Base-by-base conservation (phyloP, 371 early-diverging fungal species). In the Rhizopus delemar region DNA sequence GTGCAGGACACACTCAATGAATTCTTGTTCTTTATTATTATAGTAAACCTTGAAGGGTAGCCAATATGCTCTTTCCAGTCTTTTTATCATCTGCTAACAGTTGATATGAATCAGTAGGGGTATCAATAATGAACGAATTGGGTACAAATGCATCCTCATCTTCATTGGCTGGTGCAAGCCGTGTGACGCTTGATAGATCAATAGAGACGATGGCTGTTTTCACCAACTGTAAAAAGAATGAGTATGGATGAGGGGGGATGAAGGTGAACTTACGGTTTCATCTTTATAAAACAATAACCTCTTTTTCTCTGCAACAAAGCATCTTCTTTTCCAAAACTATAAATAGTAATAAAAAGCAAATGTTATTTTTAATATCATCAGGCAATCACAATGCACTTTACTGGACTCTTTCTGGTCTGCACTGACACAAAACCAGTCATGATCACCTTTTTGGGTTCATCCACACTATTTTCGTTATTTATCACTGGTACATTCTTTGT, bases 301-400 rank as follows among this genome's bases (percentile, higher is more conserved):
- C 16, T 74, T 68, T 43, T 6, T 43, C 3, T 66, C 62, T 59
- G 82, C 66, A 31, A 69, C 69, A 64, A 79, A 84, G 61, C 73
- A 78, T 39, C 82, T 68, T 29, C 84, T 68, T 54, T 71, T 77
- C 84, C 82, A 84, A 34, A 56, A 64, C 65, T 64, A 58, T 39
- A 39, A 39, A 22, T 22, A 22, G 22, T 2, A 22, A 22, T 22
- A 22, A 39, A 39, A 39, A 15, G n/a, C 5, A 43, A 43, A 13
- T 5, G 8, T 15, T 2, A 31, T 16, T 7, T 43, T 41, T 16
- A 22, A 43, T 34, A 50, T 12, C 3, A 50, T 34, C 29, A 16
- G 7, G 3, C 50, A 41, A 41, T 7, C 29, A 46, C 9, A 32
- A 41, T 8, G 3, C 8, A 33, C 41, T 59, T 59, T 69, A 60